A percentile compares a stretch with the other conserved stretches of the same genome.
Evolutionary conservation across 768 basidiomycete species (phyloP).

Genomic region (Clavaria fumosa): DNA sequence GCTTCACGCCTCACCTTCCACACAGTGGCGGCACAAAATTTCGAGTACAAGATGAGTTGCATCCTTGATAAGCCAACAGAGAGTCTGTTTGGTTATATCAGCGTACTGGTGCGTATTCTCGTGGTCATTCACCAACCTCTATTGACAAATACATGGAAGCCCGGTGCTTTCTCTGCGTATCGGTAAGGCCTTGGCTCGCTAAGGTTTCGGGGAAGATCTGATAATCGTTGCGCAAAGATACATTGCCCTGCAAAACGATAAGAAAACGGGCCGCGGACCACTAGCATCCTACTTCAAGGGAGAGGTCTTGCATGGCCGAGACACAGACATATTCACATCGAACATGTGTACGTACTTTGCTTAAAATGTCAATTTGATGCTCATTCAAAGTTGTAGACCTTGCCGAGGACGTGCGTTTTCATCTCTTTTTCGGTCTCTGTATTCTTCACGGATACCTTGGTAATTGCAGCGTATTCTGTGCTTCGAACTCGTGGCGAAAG

Average conservation of each 20-base stretch:
- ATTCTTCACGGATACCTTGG: conserved; percentile 9
- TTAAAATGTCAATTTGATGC: conserved; percentile 4
- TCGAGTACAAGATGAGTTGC: conserved; percentile 86
- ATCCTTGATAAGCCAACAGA: conserved; percentile 87
- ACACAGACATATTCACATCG: conserved; percentile 87
- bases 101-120: conserved; percentile 61
- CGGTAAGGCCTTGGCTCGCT: conserved; percentile 26
- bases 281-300: conserved; percentile 96
- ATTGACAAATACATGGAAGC: too few species aligned
- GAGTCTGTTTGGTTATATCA: conserved; percentile 89
- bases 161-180: conserved; percentile 92
- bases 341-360: conserved; percentile 67
- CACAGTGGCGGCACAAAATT: conserved; percentile 84
- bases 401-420: conserved; percentile 62
- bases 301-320: conserved; percentile 68
- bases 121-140: too few species aligned
- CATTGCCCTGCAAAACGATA: conserved; percentile 80
- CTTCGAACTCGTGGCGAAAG: conserved; percentile 65
- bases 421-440: background rate
- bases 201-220: conserved; percentile 6
- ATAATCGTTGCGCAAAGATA: conserved; percentile 29
- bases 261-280: conserved; percentile 67
- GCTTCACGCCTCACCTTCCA: background rate
- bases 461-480: conserved; percentile 61
- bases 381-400: conserved; percentile 39